A percentile compares a stretch with the other conserved stretches of the same genome.
These are phyloP conservation scores for Aegilops speltoides DNA, from an alignment of 176 grass and related monocot genomes.

Conservation along the genomic window DNA sequence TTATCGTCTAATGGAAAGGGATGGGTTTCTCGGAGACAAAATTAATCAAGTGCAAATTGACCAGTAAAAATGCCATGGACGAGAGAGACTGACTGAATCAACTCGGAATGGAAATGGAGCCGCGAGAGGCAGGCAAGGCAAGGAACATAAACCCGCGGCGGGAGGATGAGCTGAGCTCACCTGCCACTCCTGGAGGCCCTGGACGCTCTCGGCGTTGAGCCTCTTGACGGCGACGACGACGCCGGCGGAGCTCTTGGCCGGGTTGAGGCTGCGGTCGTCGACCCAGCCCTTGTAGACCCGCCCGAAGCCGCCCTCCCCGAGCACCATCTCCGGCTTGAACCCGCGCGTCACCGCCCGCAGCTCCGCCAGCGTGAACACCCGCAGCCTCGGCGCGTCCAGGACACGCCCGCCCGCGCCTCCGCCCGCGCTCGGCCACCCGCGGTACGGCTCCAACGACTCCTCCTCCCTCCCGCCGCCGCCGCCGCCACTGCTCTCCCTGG, in stretches of 20 bases:
- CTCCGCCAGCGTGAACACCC: constrained; percentile 67
- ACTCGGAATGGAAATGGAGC: background rate
- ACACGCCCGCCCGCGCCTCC: constrained; percentile 36
- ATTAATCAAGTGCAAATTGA: background rate
- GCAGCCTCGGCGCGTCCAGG: constrained; percentile 53
- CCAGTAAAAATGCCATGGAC: background rate
- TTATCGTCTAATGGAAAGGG: background rate
- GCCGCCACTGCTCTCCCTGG: background rate
- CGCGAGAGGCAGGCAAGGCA: too few species aligned
- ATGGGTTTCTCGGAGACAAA: too few species aligned
- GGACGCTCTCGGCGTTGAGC: constrained; percentile 78
- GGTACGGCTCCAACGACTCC: background rate
- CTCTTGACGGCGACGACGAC: constrained; percentile 85
- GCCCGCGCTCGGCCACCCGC: background rate
- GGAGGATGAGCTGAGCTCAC: background rate
- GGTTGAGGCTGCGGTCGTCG: constrained; percentile 68
- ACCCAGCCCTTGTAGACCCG: constrained; percentile 80
- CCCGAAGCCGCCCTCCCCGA: constrained; percentile 82
- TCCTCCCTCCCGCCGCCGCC: background rate
- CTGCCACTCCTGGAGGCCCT: constrained; percentile 81
- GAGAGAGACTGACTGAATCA: background rate
- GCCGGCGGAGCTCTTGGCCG: constrained; percentile 52
- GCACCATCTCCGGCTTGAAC: constrained; percentile 75
- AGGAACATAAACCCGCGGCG: too few species aligned
- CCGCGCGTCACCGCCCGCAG: constrained; percentile 54